These are phyloP conservation scores for Phytopythium litorale DNA, from an alignment of 352 stramenopile genomes.

Conservation along the genomic window DNA sequence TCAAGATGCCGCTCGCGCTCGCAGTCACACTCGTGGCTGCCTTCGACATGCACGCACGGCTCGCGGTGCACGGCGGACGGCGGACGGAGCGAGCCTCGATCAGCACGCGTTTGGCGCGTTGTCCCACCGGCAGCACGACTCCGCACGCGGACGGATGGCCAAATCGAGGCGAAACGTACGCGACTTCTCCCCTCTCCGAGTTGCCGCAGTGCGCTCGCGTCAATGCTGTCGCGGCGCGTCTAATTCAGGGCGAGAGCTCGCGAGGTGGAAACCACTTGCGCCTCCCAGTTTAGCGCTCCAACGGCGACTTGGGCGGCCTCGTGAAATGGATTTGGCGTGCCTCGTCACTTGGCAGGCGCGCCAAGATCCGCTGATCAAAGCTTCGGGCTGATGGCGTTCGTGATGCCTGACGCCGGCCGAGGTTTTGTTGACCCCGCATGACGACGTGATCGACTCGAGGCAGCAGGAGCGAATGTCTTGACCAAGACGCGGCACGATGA, in stretches of 20 bases:
- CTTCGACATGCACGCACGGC: neutral
- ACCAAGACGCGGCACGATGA: neutral
- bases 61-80: neutral
- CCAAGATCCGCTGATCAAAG: neutral
- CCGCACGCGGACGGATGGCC: slow-evolving; percentile 1
- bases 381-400: neutral
- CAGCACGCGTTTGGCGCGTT: neutral
- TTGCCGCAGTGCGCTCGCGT: neutral
- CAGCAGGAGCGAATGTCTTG: neutral
- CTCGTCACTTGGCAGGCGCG: neutral
- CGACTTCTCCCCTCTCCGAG: neutral
- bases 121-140: neutral
- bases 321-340: neutral
- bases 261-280: slow-evolving; percentile 1
- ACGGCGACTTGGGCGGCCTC: neutral
- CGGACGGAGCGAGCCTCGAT: neutral
- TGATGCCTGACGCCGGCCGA: neutral
- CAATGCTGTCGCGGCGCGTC: neutral
- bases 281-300: neutral
- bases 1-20: neutral
- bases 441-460: neutral
- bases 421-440: neutral
- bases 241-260: neutral
- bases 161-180: slow-evolving; percentile 2
- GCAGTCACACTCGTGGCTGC: slow-evolving; percentile 1